phyloP scores from a whole-genome alignment of 2,329 filamentous ascomycete genomes.

The Sporothrix dimorphospora region DNA sequence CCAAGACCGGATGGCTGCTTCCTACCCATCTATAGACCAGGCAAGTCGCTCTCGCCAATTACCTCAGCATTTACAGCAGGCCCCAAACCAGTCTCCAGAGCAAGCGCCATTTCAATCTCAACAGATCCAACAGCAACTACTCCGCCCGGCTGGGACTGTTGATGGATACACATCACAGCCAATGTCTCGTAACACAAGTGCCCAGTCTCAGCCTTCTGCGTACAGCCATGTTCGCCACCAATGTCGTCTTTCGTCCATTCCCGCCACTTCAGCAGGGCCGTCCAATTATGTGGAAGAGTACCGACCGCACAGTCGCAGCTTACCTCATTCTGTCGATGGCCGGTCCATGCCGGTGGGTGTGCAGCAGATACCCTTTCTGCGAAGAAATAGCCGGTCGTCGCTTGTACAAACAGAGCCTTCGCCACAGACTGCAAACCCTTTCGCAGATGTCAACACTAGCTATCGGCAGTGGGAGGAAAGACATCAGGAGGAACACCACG shows the following conservation, averaged over 20 bases:
- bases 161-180: slow-evolving; percentile 54
- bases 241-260: background rate
- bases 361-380: slow-evolving; percentile 29
- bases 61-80: background rate
- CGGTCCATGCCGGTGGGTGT: slow-evolving; percentile 30
- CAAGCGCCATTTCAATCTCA: background rate
- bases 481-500: slow-evolving; percentile 20
- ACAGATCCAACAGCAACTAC: slow-evolving; percentile 24
- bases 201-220: slow-evolving; percentile 40
- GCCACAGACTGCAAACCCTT: slow-evolving; percentile 40
- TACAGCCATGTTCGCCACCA: background rate
- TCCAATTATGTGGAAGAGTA: background rate
- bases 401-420: slow-evolving; percentile 52
- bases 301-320: background rate
- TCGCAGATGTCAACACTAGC: slow-evolving; percentile 40
- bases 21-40: slow-evolving; percentile 30
- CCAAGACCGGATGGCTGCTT: slow-evolving; percentile 35
- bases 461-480: slow-evolving; percentile 39
- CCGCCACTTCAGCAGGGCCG: no score
- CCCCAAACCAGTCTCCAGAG: background rate
- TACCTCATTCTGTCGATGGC: background rate
- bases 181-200: slow-evolving; percentile 53
- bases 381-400: slow-evolving; percentile 40
- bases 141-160: background rate
- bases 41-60: background rate